A percentile compares a stretch with the other conserved stretches of the same genome.
Evolutionary conservation across 116 monocot species (phyloP).

Genomic region (Trichopus zeylanicus): DNA sequence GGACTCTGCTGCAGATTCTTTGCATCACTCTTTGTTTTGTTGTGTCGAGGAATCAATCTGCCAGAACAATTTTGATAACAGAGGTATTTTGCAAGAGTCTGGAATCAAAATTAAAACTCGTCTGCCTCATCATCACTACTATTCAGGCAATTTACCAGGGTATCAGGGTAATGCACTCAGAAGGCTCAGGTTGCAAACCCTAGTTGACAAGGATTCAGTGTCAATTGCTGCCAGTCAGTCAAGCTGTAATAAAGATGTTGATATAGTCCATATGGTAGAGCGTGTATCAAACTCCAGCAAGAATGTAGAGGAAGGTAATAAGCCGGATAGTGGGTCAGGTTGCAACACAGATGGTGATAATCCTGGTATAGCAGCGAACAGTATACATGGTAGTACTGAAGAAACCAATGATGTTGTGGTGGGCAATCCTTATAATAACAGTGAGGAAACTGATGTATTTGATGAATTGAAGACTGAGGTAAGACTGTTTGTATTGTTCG

Average conservation of each 20-base stretch:
- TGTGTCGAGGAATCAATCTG: constrained; percentile 1
- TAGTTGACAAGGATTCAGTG: too few species aligned
- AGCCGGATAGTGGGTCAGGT: not conserved
- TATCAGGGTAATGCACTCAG: constrained; percentile 25
- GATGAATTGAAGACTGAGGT: not conserved
- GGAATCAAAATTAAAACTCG: constrained; percentile 19
- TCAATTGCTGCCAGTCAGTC: not conserved
- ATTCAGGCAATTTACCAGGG: not conserved
- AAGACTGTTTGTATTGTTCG: constrained; percentile 1
- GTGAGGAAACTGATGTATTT: not conserved
- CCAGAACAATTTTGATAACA: constrained; percentile 7
- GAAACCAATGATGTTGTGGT: not conserved
- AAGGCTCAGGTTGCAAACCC: constrained; percentile 25
- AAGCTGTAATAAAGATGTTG: not conserved
- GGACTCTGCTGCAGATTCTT: constrained; percentile 14
- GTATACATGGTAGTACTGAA: not conserved
- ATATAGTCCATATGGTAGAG: too few species aligned
- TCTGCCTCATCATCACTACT: not conserved
- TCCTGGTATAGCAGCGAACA: not conserved
- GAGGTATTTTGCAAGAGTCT: constrained; percentile 1
- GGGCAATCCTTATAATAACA: not conserved
- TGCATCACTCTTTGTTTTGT: constrained; percentile 11
- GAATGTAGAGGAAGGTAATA: not conserved
- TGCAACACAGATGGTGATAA: not conserved
- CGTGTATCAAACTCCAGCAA: not conserved